Evolutionary conservation across 192 early-diverging fungal species (phyloP).

Genomic region (Coemansia sp.): DNA sequence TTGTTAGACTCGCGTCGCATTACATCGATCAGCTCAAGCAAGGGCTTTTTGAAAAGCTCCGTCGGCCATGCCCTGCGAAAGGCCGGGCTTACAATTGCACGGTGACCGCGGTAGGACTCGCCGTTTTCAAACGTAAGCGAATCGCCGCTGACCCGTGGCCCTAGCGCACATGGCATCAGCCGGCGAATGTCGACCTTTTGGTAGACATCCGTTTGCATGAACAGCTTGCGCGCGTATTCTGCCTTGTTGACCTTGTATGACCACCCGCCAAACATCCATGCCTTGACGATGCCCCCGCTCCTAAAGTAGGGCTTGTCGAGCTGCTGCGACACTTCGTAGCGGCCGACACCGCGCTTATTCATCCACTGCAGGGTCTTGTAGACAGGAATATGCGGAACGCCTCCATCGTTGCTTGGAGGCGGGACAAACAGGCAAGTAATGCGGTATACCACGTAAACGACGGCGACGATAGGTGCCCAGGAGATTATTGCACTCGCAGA

Average conservation of each 20-base stretch:
- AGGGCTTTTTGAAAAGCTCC: slow-evolving; percentile 36
- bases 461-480: slow-evolving; percentile 5
- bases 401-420: slow-evolving; percentile 35
- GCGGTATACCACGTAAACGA: slow-evolving; percentile 22
- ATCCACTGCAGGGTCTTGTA: slow-evolving; percentile 42
- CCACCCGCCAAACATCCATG: slow-evolving; percentile 53
- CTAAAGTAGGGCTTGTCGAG: slow-evolving; percentile 41
- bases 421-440: slow-evolving; percentile 22
- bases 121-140: slow-evolving; percentile 53
- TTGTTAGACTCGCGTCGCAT: slow-evolving; percentile 36
- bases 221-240: slow-evolving; percentile 50
- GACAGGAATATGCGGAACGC: slow-evolving; percentile 47
- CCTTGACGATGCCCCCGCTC: slow-evolving; percentile 42
- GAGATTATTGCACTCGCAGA: background rate
- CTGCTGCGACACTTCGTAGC: slow-evolving; percentile 40
- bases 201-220: slow-evolving; percentile 49
- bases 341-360: slow-evolving; percentile 37
- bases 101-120: slow-evolving; percentile 49
- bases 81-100: slow-evolving; percentile 51
- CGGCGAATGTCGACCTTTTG: slow-evolving; percentile 46
- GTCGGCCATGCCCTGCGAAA: slow-evolving; percentile 55
- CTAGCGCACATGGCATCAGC: slow-evolving; percentile 48
- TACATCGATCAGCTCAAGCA: slow-evolving; percentile 43
- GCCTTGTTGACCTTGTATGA: slow-evolving; percentile 49
- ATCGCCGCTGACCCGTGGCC: slow-evolving; percentile 43